Percentiles rank a stretch among this genome's conserved stretches.
Conservation (phyloP, 2,329 filamentous ascomycete species). For the Blastomyces percursus region DNA sequence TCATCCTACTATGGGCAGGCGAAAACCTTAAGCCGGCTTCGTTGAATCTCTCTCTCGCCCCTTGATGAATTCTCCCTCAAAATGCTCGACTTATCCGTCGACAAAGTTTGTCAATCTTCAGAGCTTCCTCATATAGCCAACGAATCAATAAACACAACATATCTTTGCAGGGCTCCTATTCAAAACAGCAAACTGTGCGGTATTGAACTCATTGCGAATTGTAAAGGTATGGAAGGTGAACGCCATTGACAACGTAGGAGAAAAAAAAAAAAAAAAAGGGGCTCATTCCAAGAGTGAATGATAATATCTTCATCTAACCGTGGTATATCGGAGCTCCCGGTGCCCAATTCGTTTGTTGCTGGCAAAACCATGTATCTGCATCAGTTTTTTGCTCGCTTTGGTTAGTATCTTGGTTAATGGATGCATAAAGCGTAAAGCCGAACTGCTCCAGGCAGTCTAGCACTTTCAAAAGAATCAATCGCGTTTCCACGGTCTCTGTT, state of each 20-base stretch:
- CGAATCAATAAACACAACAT: not conserved
- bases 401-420: slow-evolving; percentile 25
- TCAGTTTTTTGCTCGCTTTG: slow-evolving; percentile 9
- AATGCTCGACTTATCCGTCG: not conserved
- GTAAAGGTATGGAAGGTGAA: not conserved
- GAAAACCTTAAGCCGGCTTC: not conserved
- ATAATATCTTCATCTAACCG: not conserved
- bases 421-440: slow-evolving; percentile 33
- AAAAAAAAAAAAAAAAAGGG: not conserved
- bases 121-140: not conserved
- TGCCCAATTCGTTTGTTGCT: slow-evolving; percentile 6
- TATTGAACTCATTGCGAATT: not conserved
- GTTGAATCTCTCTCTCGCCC: not conserved
- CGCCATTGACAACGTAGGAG: not conserved
- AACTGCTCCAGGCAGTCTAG: slow-evolving; percentile 27
- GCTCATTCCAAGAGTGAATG: not conserved
- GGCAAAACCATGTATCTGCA: slow-evolving; percentile 11
- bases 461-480: slow-evolving; percentile 26
- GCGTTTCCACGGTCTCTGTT: slow-evolving; percentile 27
- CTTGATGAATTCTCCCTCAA: not conserved
- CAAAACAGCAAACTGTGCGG: not conserved
- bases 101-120: not conserved
- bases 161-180: not conserved
- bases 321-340: slow-evolving; percentile 9
- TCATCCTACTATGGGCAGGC: not conserved